Evolutionary conservation across 306 rosid genomes (phyloP).

Genomic region (Malus sieversii): DNA sequence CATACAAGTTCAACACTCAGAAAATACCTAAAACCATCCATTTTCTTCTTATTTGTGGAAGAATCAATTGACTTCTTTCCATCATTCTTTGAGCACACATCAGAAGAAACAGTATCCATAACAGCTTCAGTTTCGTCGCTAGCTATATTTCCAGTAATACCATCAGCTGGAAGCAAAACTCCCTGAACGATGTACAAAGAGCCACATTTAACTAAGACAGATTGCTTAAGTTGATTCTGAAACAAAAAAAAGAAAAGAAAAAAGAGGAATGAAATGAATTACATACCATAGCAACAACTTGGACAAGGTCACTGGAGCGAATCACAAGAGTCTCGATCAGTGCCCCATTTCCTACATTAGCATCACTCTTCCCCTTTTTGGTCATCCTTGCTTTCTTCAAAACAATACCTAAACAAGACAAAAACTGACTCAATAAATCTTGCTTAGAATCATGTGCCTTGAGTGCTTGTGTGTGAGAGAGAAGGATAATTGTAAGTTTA

Average conservation of each 20-base stretch:
- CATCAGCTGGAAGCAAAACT: slow-evolving; percentile 50
- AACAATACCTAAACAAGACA: slow-evolving; percentile 50
- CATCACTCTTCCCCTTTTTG: slow-evolving; percentile 46
- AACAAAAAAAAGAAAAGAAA: background rate
- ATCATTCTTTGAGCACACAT: slow-evolving; percentile 18
- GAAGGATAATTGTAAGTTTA: background rate
- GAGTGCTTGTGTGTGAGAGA: background rate
- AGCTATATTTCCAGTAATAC: slow-evolving; percentile 36
- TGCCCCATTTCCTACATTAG: slow-evolving; percentile 42
- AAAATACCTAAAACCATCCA: slow-evolving; percentile 49
- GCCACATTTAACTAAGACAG: slow-evolving; percentile 9
- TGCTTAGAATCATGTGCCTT: background rate
- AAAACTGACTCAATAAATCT: background rate
- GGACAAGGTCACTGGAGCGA: slow-evolving; percentile 61
- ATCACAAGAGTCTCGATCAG: slow-evolving; percentile 63
- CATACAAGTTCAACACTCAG: slow-evolving; percentile 12
- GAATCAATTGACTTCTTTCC: slow-evolving; percentile 26
- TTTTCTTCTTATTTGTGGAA: slow-evolving; percentile 21
- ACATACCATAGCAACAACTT: slow-evolving; percentile 74
- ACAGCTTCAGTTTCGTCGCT: slow-evolving; percentile 38
- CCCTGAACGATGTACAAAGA: slow-evolving; percentile 38
- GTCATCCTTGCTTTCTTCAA: slow-evolving; percentile 79
- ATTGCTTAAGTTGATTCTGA: background rate
- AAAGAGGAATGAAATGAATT: background rate
- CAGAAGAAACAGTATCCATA: slow-evolving; percentile 16